A percentile compares a stretch with the other conserved stretches of the same genome.
Conservation (phyloP, 2,329 filamentous ascomycete genomes). For the Verticillium dahliae region DNA sequence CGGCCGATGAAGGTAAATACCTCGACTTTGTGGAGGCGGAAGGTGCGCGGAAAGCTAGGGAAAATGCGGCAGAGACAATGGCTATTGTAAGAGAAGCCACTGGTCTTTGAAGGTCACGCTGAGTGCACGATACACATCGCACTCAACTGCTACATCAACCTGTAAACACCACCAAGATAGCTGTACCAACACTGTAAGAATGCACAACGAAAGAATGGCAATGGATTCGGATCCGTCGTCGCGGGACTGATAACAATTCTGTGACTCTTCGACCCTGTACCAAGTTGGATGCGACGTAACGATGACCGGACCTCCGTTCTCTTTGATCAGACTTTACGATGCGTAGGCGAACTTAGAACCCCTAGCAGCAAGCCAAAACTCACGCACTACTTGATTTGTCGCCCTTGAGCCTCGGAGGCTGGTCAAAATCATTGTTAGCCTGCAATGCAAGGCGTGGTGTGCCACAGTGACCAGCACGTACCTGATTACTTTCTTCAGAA, state of each 20-base stretch:
- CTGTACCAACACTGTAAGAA: background rate
- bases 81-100: conserved; percentile 41
- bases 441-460: background rate
- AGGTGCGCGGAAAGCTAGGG: conserved; percentile 55
- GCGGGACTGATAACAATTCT: no score
- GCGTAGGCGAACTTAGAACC: conserved; percentile 55
- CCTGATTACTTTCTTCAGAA: conserved; percentile 61
- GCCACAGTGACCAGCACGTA: conserved; percentile 20
- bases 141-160: background rate
- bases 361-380: conserved; percentile 67
- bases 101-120: conserved; percentile 29
- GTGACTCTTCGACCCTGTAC: no score
- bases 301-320: background rate
- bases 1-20: conserved; percentile 37
- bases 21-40: conserved; percentile 51
- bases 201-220: background rate
- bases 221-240: no score
- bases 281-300: no score
- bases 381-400: conserved; percentile 61
- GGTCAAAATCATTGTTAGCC: background rate
- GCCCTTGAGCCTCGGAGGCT: conserved; percentile 57
- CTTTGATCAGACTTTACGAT: conserved; percentile 28
- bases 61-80: conserved; percentile 56
- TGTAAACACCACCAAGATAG: background rate
- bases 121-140: no score